Conservation (phyloP, 2,329 filamentous ascomycete species). For the Colletotrichum sp. region DNA sequence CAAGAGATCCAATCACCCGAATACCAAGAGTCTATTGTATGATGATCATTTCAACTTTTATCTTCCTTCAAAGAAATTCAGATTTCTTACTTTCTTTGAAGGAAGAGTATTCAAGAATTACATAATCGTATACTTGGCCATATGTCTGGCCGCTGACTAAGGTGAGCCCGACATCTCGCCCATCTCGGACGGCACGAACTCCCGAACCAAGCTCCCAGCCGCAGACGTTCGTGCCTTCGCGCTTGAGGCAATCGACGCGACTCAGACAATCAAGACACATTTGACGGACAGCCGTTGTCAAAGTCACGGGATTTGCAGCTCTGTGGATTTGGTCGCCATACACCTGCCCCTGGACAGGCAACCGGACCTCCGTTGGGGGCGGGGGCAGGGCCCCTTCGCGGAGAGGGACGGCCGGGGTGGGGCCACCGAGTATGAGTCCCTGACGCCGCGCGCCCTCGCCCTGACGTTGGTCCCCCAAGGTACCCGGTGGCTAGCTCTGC, state of each 20-base stretch:
- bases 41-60: background rate
- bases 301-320: background rate
- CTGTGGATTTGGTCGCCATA: background rate
- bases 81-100: background rate
- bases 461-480: background rate
- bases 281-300: background rate
- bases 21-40: background rate
- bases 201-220: background rate
- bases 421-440: background rate
- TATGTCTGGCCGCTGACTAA: background rate
- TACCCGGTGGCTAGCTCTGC: background rate
- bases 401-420: background rate
- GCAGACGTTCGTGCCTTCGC: background rate
- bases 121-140: background rate
- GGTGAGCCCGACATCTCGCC: background rate
- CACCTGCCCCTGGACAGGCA: background rate
- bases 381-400: background rate
- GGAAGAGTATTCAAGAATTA: background rate
- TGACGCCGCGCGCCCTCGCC: conserved; percentile 16
- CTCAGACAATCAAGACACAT: background rate
- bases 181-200: background rate
- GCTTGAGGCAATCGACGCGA: background rate
- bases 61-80: too few species aligned
- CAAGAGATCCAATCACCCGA: background rate
- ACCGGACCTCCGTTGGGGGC: conserved; percentile 20